phyloP scores from a whole-genome alignment of 129 eudicot species.

The Helianthus annuus region DNA sequence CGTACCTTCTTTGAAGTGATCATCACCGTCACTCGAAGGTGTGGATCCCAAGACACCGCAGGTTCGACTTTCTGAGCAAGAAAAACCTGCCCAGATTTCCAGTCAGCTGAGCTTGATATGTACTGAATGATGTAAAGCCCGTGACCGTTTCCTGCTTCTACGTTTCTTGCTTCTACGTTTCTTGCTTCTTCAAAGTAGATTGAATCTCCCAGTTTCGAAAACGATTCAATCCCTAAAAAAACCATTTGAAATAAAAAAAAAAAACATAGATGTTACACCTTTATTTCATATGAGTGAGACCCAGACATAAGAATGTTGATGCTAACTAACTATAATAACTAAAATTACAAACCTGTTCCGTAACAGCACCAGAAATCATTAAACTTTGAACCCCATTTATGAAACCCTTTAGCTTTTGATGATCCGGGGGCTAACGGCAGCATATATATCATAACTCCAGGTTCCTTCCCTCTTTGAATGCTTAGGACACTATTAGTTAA shows the following conservation, averaged over 20 bases:
- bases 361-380: conserved; percentile 93
- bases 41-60: conserved; percentile 67
- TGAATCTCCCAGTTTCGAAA: conserved; percentile 92
- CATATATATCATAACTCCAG: conserved; percentile 93
- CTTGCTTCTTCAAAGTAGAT: conserved; percentile 87
- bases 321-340: conserved; percentile 10
- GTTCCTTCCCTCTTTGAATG: conserved; percentile 86
- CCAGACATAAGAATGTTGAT: background rate
- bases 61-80: conserved; percentile 61
- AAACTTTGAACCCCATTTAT: conserved; percentile 76
- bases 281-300: background rate
- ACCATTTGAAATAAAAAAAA: conserved; percentile 17
- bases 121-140: conserved; percentile 76
- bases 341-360: conserved; percentile 67
- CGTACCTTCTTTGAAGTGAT: conserved; percentile 57
- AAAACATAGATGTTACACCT: background rate
- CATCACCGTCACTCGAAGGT: conserved; percentile 49
- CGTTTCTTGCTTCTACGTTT: conserved; percentile 48
- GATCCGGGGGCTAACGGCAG: conserved; percentile 74
- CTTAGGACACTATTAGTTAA: conserved; percentile 77
- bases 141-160: conserved; percentile 45
- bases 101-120: conserved; percentile 74
- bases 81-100: conserved; percentile 61
- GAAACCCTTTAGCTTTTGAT: conserved; percentile 67
- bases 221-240: conserved; percentile 81